Percentiles rank a stretch among this genome's conserved stretches.
Conservation (phyloP, 1,284 basidiomycete species). For the Erythrobasidium hasegawianum region DNA sequence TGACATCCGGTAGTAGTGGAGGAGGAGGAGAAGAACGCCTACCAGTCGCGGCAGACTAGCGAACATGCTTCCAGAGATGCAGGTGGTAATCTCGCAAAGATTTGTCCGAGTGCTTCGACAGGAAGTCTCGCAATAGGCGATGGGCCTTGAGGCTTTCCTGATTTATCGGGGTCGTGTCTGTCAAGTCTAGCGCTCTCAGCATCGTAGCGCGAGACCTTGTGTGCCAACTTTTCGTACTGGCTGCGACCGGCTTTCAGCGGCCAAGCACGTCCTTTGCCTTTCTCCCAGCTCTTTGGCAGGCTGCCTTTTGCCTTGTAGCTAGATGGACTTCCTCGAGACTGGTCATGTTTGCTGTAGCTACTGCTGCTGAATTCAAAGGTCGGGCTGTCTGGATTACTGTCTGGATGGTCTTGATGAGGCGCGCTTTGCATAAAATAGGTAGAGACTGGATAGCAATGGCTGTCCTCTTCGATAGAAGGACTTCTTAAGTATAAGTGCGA, state of each 20-base stretch:
- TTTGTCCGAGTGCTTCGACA: slow-evolving; percentile 39
- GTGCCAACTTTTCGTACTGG: not conserved
- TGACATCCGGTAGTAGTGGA: not conserved
- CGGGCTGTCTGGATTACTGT: slow-evolving; percentile 7
- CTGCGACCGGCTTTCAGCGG: not conserved
- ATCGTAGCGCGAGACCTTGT: not conserved
- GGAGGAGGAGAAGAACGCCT: not conserved
- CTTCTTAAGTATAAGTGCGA: too few relatives aligned
- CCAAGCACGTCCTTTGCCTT: slow-evolving; percentile 29
- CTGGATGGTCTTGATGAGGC: slow-evolving; percentile 13
- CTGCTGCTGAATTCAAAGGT: not conserved
- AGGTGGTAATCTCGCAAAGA: slow-evolving; percentile 43
- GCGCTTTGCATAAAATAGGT: slow-evolving; percentile 26
- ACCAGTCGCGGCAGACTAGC: slow-evolving; percentile 40
- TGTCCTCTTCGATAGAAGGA: too few relatives aligned
- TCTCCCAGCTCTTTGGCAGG: slow-evolving; percentile 1
- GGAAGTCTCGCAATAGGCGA: slow-evolving; percentile 39
- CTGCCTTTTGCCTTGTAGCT: slow-evolving; percentile 1
- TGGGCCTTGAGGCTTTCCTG: not conserved
- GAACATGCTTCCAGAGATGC: slow-evolving; percentile 32
- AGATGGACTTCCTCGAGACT: not conserved
- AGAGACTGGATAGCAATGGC: too few relatives aligned
- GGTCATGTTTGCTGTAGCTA: not conserved
- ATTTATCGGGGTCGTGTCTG: not conserved
- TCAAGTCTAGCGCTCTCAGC: not conserved